Evolutionary conservation across 208 protist species (phyloP), one percentile per base, ranked within the genome.

Genomic region (Entamoeba dispar): DNA sequence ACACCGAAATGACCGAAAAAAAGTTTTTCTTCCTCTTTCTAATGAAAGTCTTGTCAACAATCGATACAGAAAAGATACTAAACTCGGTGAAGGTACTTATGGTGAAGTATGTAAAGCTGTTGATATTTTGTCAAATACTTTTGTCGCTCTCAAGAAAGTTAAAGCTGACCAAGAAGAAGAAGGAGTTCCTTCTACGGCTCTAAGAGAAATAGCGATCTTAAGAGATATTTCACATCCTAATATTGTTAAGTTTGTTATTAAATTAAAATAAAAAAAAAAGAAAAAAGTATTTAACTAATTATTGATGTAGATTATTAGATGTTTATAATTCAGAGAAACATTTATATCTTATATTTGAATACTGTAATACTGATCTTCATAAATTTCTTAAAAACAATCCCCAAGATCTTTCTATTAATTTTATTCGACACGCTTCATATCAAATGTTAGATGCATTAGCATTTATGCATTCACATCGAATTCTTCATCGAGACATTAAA

Each of bases 81-180:
- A 94, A 49, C 27, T 95, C 27, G 94, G 94, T 50, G 94, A 95
- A 91, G 94, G 94, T 17, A 95, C 94, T 1, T 95, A 95, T 91
- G 94, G 94, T 69, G 94, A 92, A 14, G 94, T 95, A 38, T 95
- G 94, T 51, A 95, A 95, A 61, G 94, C 94, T 10, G 57, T 10
- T 1, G 91, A 95, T 69, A 55, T 19, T 57, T 73, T 50, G 55
- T 96, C 95, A 14, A 57, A 92, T 73, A 93, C 96, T 27, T 96
- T 98, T 61, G 97, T 99, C 6, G 98, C 98, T 0, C 93, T 99
- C 12, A 99, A 99, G 94, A 98, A 98, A 93, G 98, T 99, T 50
- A 96, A 97, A 47, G 94, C 99, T 0, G 97, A 99, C 92, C 95
- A 97, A 31, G 98, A 98, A 38, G 77, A 91, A 15, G 98, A 99